phyloP scores from a whole-genome alignment of 495 filamentous ascomycete species.

The Penicillium roqueforti region DNA sequence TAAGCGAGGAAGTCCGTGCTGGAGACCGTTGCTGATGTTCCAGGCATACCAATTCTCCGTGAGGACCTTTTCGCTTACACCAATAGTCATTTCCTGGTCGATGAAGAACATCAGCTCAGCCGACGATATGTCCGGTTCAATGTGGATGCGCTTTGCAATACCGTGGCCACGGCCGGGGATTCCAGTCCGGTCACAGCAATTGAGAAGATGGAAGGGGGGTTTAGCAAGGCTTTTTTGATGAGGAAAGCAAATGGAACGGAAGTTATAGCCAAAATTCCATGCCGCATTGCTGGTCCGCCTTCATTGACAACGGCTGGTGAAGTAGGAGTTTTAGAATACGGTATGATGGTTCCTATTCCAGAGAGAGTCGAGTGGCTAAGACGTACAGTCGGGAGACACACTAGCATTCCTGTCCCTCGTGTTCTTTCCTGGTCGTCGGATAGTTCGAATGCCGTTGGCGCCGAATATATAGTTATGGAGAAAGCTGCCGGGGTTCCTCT shows the following conservation, averaged over 20 bases:
- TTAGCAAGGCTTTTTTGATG: slow-evolving; percentile 38
- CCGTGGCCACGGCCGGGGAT: slow-evolving; percentile 12
- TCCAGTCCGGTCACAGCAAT: slow-evolving; percentile 20
- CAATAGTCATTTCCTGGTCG: slow-evolving; percentile 31
- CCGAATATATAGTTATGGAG: slow-evolving; percentile 41
- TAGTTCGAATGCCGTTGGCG: slow-evolving; percentile 26
- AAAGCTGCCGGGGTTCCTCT: slow-evolving; percentile 33
- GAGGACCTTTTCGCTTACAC: slow-evolving; percentile 33
- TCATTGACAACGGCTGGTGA: slow-evolving; percentile 34
- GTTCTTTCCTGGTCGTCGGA: slow-evolving; percentile 32
- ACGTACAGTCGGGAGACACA: slow-evolving; percentile 26
- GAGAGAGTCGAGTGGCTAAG: too few species aligned
- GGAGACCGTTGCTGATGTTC: slow-evolving; percentile 1
- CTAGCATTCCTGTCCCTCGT: slow-evolving; percentile 30
- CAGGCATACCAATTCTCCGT: slow-evolving; percentile 20
- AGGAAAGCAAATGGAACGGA: slow-evolving; percentile 31
- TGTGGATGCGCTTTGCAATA: slow-evolving; percentile 29
- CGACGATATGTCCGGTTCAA: slow-evolving; percentile 27
- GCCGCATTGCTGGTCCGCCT: slow-evolving; percentile 29
- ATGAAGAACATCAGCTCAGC: slow-evolving; percentile 31
- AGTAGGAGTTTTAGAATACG: slow-evolving; percentile 35
- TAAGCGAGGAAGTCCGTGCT: slow-evolving; percentile 5
- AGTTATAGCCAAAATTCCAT: slow-evolving; percentile 37
- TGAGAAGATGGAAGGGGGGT: slow-evolving; percentile 39
- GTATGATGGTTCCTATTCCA: slow-evolving; percentile 18